Base-by-base conservation (phyloP, 495 filamentous ascomycete genomes). In the Lasiosphaeria ovina region DNA sequence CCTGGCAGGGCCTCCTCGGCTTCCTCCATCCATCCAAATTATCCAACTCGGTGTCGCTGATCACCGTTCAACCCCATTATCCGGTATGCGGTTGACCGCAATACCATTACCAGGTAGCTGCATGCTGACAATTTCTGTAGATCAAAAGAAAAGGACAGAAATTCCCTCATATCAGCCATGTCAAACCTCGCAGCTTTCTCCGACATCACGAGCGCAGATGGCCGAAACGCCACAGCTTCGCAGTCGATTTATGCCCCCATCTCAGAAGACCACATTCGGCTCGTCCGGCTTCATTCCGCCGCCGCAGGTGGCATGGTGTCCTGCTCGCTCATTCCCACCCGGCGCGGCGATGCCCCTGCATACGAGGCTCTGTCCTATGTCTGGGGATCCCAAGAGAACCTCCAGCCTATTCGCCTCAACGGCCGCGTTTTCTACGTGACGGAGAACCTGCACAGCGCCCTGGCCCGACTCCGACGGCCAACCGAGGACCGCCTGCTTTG, bases 301-400 rank as follows among this genome's bases (percentile, higher is more conserved):
- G n/a, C n/a, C n/a, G 36, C 36, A 40, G 36, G 11, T 6, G 36
- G 36, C 36, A 6, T 6, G 36, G 11, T 40, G 11, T 40, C 36
- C 36, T 40, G 36, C 36, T n/a, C n/a, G n/a, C n/a, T 45, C 42
- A 45, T 45, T n/a, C 42, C 42, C 42, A 45, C 42, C 42, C 12
- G 4, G 4, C 42, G 12, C 4, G 16, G 4, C 11, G 12, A 6
- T 14, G 42, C 42, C 4, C 42, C 42, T 3, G 42, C 42, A 6
- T 45, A 45, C 42, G 42, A 45, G 42, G 42, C 42, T 45, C 42
- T 45, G 6, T 45, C 42, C 11, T 12, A 45, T 45, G 42, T 45
- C 42, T 45, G 42, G 44, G 44, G 44, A 47, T 47, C 44, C 5
- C 44, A 9, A 14, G 44, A 47, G 44, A 47, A 47, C 44, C 44